Evolutionary conservation across 257 asterid species (phyloP).

Genomic region (Nicotiana benthamiana): DNA sequence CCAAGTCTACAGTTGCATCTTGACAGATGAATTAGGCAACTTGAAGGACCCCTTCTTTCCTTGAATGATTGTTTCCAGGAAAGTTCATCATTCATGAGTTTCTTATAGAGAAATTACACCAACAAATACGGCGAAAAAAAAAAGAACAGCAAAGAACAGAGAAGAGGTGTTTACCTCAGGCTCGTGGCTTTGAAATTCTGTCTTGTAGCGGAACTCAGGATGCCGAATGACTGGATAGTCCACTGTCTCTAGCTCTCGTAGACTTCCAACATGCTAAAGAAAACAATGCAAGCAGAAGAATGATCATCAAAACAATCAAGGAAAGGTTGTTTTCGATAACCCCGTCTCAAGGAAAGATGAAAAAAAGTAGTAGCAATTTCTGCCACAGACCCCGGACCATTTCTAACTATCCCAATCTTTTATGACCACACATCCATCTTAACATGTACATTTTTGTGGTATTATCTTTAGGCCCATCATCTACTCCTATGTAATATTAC

Average conservation of each 20-base stretch:
- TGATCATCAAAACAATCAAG: not conserved
- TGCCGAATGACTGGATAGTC: conserved; percentile 64
- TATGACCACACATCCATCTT: too few relatives aligned
- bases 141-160: not conserved
- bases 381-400: too few relatives aligned
- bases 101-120: not conserved
- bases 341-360: too few relatives aligned
- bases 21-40: not conserved
- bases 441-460: too few relatives aligned
- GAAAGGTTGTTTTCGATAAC: too few relatives aligned
- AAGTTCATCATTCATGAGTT: not conserved
- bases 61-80: not conserved
- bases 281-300: not conserved
- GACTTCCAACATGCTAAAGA: conserved; percentile 62
- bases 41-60: not conserved
- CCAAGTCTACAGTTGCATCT: not conserved
- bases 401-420: too few relatives aligned
- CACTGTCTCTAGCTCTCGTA: conserved; percentile 70
- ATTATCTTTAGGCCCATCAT: too few relatives aligned
- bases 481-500: too few relatives aligned
- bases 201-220: conserved; percentile 94
- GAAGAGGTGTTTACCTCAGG: conserved; percentile 68
- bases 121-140: not conserved
- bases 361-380: too few relatives aligned
- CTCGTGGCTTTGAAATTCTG: conserved; percentile 98